A percentile compares a stretch with the other conserved stretches of the same genome.
Evolutionary conservation across 2,329 filamentous ascomycete genomes (phyloP).

Genomic region (Rutstroemia sp.): DNA sequence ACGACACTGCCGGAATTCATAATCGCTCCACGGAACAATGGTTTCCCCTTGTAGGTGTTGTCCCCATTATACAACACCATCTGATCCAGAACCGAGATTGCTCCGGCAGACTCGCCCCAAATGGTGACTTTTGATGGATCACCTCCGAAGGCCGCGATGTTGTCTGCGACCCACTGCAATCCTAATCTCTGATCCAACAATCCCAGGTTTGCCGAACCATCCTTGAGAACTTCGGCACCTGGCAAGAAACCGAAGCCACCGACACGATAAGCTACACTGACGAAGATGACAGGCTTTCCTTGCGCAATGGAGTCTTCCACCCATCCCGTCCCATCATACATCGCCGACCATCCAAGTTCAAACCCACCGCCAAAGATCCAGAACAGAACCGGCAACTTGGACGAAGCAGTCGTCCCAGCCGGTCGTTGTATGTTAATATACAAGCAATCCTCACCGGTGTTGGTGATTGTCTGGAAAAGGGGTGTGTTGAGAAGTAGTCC

Average conservation of each 20-base stretch:
- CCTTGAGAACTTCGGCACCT: slow-evolving; percentile 58
- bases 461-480: slow-evolving; percentile 47
- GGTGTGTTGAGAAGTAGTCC: slow-evolving; percentile 46
- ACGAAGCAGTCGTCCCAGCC: slow-evolving; percentile 42
- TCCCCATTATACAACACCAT: slow-evolving; percentile 69
- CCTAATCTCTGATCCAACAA: slow-evolving; percentile 66
- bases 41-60: slow-evolving; percentile 64
- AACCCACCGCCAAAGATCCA: slow-evolving; percentile 68
- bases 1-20: slow-evolving; percentile 66
- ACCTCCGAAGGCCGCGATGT: slow-evolving; percentile 71
- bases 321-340: slow-evolving; percentile 45
- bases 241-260: slow-evolving; percentile 69
- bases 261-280: slow-evolving; percentile 71
- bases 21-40: slow-evolving; percentile 68
- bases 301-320: slow-evolving; percentile 37
- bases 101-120: slow-evolving; percentile 47
- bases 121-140: slow-evolving; percentile 36
- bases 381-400: slow-evolving; percentile 58
- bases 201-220: slow-evolving; percentile 64
- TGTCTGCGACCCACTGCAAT: slow-evolving; percentile 67
- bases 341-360: slow-evolving; percentile 42
- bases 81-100: slow-evolving; percentile 70
- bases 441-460: slow-evolving; percentile 57
- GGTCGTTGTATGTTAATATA: slow-evolving; percentile 54
- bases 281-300: slow-evolving; percentile 63